phyloP scores from a whole-genome alignment of 345 rosid genomes.

The Leavenworthia alabamica region DNA sequence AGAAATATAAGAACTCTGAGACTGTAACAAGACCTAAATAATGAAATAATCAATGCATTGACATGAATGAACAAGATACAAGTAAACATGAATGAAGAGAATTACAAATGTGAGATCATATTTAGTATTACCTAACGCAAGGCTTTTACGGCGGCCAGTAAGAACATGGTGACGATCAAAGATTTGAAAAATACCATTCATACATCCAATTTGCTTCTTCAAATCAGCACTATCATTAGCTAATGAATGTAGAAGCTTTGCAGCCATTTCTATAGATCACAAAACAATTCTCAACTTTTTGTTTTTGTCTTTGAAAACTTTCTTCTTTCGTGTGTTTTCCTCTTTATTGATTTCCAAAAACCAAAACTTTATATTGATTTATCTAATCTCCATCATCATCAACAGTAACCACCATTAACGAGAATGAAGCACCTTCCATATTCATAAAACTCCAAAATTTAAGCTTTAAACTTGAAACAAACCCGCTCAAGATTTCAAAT shows the following conservation, averaged over 20 bases:
- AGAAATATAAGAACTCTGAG: slow-evolving; percentile 15
- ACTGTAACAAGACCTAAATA: neutral
- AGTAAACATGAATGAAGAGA: neutral
- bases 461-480: slow-evolving; percentile 28
- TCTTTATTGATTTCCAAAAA: too few species aligned
- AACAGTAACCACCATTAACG: slow-evolving; percentile 28
- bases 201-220: slow-evolving; percentile 94
- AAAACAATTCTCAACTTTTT: slow-evolving; percentile 15
- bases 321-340: slow-evolving; percentile 23
- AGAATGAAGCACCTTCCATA: slow-evolving; percentile 43
- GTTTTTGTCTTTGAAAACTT: slow-evolving; percentile 7
- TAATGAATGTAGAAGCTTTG: slow-evolving; percentile 83
- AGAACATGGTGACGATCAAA: slow-evolving; percentile 69
- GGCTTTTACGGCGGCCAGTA: slow-evolving; percentile 51
- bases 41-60: slow-evolving; percentile 1
- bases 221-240: slow-evolving; percentile 91
- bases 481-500: slow-evolving; percentile 17
- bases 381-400: slow-evolving; percentile 21
- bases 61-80: too few species aligned
- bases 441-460: slow-evolving; percentile 27
- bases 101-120: slow-evolving; percentile 6
- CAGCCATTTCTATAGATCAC: slow-evolving; percentile 80
- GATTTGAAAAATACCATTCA: slow-evolving; percentile 85
- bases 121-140: slow-evolving; percentile 56
- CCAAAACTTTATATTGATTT: too few species aligned